These are phyloP conservation scores for Mycena kentingensis DNA, from an alignment of 768 basidiomycete species.

Conservation along the genomic window DNA sequence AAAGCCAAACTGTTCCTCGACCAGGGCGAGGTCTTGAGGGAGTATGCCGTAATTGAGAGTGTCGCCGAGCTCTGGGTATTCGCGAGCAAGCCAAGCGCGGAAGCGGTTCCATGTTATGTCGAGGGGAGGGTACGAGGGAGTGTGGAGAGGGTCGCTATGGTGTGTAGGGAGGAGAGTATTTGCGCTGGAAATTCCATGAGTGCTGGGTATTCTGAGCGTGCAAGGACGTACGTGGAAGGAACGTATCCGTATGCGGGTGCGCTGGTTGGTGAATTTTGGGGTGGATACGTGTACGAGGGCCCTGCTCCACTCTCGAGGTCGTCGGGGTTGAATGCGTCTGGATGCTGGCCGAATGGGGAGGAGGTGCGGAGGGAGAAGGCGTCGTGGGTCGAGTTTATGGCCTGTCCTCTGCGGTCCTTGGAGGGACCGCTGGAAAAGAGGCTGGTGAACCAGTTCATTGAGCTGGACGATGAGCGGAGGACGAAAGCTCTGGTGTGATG, in stretches of 20 bases:
- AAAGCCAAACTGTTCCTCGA: constrained; percentile 85
- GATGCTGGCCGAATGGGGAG: constrained; percentile 53
- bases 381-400: constrained; percentile 79
- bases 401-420: constrained; percentile 60
- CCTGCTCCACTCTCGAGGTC: constrained; percentile 48
- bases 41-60: constrained; percentile 92
- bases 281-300: constrained; percentile 77
- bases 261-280: constrained; percentile 67
- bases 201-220: constrained; percentile 9
- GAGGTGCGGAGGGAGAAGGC: constrained; percentile 85
- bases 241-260: constrained; percentile 60
- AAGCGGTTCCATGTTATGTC: constrained; percentile 82
- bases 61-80: constrained; percentile 94
- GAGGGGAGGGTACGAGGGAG: constrained; percentile 74
- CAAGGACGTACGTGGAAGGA: constrained; percentile 52
- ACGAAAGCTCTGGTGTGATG: too few species aligned
- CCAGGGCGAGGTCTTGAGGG: constrained; percentile 73
- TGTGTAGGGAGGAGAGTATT: constrained; percentile 70
- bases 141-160: constrained; percentile 49
- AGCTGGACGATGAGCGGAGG: too few species aligned
- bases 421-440: constrained; percentile 58
- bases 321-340: constrained; percentile 60
- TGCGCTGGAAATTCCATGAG: constrained; percentile 33
- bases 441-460: constrained; percentile 77
- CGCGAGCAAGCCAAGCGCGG: constrained; percentile 74